phyloP scores from a whole-genome alignment of 345 rosid genomes.

The Eucalyptus tenuipes region DNA sequence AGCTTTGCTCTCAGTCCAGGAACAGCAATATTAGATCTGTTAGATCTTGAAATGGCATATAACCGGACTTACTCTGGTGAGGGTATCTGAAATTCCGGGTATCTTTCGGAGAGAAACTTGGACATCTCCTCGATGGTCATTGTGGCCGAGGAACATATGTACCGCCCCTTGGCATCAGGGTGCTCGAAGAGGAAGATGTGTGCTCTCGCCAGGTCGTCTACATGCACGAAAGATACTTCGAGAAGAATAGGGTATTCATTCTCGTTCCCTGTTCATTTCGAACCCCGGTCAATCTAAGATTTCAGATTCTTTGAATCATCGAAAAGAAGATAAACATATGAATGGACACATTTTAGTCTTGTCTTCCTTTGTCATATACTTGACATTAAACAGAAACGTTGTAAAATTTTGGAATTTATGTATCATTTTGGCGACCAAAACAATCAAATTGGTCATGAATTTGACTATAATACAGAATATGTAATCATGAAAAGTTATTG shows the following conservation, averaged over 20 bases:
- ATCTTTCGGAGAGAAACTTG: constrained; percentile 8
- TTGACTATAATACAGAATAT: background rate
- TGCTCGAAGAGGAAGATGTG: constrained; percentile 27
- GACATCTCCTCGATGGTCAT: constrained; percentile 6
- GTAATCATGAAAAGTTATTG: background rate
- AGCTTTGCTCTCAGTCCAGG: background rate
- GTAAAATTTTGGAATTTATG: background rate
- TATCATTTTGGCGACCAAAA: background rate
- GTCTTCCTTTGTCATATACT: background rate
- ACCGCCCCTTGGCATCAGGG: constrained; percentile 20
- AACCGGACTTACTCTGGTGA: constrained; percentile 1
- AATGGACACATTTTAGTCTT: background rate
- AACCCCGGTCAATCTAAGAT: background rate
- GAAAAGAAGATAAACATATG: background rate
- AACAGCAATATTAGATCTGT: background rate
- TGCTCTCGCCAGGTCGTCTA: constrained; percentile 25
- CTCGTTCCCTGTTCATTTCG: background rate
- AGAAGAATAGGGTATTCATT: background rate
- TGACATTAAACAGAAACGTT: background rate
- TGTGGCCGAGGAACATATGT: constrained; percentile 13
- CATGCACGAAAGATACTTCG: constrained; percentile 5
- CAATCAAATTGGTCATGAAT: background rate
- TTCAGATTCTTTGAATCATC: background rate
- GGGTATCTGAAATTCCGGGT: constrained; percentile 14
- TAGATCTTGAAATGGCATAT: background rate